Percentiles rank a stretch among this genome's conserved stretches.
These are phyloP conservation scores for Eucalyptus sp. DNA, from an alignment of 345 rosid species.

Conservation along the genomic window DNA sequence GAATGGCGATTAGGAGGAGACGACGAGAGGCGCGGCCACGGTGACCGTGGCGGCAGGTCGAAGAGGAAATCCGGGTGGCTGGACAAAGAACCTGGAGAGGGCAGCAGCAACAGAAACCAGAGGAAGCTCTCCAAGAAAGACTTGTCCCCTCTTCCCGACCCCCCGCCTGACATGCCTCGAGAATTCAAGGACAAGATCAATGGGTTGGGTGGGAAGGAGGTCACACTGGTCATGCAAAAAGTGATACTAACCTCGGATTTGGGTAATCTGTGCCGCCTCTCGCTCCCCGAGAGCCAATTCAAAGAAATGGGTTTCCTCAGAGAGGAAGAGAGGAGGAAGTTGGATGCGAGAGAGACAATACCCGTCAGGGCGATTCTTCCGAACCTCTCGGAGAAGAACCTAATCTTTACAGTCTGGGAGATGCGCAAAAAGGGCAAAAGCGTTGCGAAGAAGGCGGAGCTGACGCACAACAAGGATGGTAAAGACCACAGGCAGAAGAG, in stretches of 20 bases:
- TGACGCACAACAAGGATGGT: background rate
- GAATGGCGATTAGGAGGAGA: background rate
- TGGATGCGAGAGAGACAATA: background rate
- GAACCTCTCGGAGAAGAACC: background rate
- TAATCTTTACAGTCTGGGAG: background rate
- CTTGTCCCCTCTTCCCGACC: background rate
- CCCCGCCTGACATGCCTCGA: background rate
- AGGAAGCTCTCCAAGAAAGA: background rate
- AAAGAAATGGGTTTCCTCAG: background rate
- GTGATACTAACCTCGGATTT: background rate
- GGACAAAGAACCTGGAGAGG: background rate
- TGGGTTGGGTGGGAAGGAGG: background rate
- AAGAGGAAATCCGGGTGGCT: background rate
- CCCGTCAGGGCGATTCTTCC: background rate
- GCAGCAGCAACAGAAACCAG: background rate
- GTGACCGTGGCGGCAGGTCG: background rate
- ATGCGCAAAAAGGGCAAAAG: background rate
- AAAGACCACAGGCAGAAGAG: background rate
- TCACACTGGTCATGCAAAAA: background rate
- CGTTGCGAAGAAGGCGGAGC: background rate
- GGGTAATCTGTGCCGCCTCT: background rate
- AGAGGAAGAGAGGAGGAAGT: background rate
- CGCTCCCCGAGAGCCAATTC: background rate
- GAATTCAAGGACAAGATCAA: background rate
- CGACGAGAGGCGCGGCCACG: background rate